Evolutionary conservation across 768 basidiomycete genomes (phyloP), one percentile per base, ranked within the genome.

Genomic region (Tricholoma sp.): DNA sequence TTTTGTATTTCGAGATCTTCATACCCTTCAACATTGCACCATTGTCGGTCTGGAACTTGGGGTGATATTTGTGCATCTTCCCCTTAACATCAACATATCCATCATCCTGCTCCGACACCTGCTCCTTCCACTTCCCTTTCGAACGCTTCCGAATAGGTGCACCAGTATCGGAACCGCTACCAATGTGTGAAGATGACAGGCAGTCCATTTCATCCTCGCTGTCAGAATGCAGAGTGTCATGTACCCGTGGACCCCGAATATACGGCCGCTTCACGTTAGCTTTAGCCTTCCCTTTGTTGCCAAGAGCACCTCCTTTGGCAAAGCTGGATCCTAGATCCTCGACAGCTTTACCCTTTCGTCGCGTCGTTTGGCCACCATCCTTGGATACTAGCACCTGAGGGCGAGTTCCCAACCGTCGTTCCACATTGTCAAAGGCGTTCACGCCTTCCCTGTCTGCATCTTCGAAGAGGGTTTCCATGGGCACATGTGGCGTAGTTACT

Each of bases 311-410:
- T 22, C 12, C 19, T 43, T 34, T 31, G 21, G 21, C 14, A 10
- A 54, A 54, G 5, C 53, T 24, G 19, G 41, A 32, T n/a, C 53
- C 53, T 12, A 54, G 27, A 45, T 54, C 53, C 45, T 54, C 53
- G n/a, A 54, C 39, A 29, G 39, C 37, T 45, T 45, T 11, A 12
- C 53, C 53, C 27, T 54, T 54, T 45, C 53, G 53, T 43, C 24
- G 53, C 19, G 45, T 16, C 22, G 22, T 4, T 11, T 27, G 22
- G n/a, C 37, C 39, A n/a, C 45, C 45, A 24, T 27, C 11, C 12
- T 22, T 29, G 16, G 21, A 29, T 12, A 16, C 21, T 9, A 6
- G 16, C 16, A 19, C 34, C 4, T 3, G 35, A n/a, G 53, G 41
- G 18, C 41, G 53, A 12, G n/a, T 19, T 21, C n/a, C 7, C 41